Conservation (phyloP, 1,284 basidiomycete species). For the Cryptococcus sp. region DNA sequence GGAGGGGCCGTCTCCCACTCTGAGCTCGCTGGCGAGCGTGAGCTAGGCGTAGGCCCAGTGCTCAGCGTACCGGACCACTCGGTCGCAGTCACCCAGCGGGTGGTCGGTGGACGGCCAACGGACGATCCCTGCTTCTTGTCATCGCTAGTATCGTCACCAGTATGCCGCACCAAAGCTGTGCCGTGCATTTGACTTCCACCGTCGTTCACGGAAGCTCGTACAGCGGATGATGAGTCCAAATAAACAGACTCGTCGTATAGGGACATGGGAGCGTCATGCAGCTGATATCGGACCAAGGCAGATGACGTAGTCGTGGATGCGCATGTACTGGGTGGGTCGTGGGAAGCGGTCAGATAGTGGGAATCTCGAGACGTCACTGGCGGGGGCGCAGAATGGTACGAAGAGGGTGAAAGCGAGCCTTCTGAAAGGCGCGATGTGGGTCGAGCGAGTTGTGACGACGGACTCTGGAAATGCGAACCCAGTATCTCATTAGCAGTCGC, state of each 20-base stretch:
- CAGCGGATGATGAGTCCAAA: not conserved
- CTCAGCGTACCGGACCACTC: conserved; percentile 1
- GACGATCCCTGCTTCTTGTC: too few relatives aligned
- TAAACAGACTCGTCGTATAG: conserved; percentile 1
- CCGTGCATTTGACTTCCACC: too few relatives aligned
- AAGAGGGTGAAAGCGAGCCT: conserved; percentile 13
- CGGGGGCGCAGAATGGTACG: conserved; percentile 35
- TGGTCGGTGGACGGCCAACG: conserved; percentile 9
- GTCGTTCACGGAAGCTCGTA: too few relatives aligned
- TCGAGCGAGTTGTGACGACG: conserved; percentile 6
- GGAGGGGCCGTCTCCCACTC: conserved; percentile 26
- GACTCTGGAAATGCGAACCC: conserved; percentile 19
- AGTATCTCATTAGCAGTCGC: conserved; percentile 7
- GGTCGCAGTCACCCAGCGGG: conserved; percentile 9
- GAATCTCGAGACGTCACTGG: conserved; percentile 33
- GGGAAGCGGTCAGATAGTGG: conserved; percentile 24
- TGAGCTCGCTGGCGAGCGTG: conserved; percentile 9
- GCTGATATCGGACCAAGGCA: conserved; percentile 23
- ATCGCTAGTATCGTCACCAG: too few relatives aligned
- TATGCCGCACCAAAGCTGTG: too few relatives aligned
- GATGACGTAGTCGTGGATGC: not conserved
- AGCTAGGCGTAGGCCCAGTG: conserved; percentile 8
- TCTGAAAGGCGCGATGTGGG: conserved; percentile 13
- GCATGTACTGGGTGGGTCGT: conserved; percentile 8
- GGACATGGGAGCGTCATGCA: conserved; percentile 33